Base-by-base conservation (phyloP, 2,329 filamentous ascomycete species). In the Ambrosiella beaveri region DNA sequence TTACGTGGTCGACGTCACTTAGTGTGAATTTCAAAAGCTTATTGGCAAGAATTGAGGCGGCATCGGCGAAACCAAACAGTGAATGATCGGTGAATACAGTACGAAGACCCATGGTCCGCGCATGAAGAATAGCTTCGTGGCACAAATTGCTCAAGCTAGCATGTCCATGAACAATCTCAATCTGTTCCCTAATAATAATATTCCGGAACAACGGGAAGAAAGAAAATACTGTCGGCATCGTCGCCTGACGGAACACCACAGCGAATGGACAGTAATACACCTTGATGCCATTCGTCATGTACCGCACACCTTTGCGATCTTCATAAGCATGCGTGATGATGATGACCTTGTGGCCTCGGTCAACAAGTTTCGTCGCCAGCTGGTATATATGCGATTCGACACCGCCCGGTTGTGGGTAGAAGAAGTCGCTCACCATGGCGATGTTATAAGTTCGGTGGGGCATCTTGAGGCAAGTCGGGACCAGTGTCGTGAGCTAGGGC, bases 381-480 rank as follows among this genome's bases (percentile, higher is more conserved):
- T 98, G 93, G 74, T 98, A 98, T 65, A 98, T 97, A 72, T 98
- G 93, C 70, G 88, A 95, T 74, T 98, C 93, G 63, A 98, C 82
- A 65, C 93, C 93, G 67, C 93, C 90, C 56, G 93, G 91, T 67
- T 97, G 91, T 12, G 93, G 93, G 68, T 94, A 98, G 82, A 98
- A 98, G 78, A 95, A 96, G 76, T 98, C 93, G 79, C 91, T 90
- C 70, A 96, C 87, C 93, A 98, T 98, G 62, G 81, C 81, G 71
- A 84, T 84, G 66, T 81, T 84, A 70, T 83, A 84, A 38, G 77
- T 79, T 63, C 74, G 74, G 64, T 74, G 76, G 64, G 74, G 70
- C 71, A 77, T 79, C 58, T 64, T 71, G 69, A 65, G 11, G 35
- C 11, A 41, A 40, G 12, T 13, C 37, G n/a, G 6, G 15, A 9